phyloP scores from a whole-genome alignment of 352 stramenopile genomes.

The Pythium scleroteichum region DNA sequence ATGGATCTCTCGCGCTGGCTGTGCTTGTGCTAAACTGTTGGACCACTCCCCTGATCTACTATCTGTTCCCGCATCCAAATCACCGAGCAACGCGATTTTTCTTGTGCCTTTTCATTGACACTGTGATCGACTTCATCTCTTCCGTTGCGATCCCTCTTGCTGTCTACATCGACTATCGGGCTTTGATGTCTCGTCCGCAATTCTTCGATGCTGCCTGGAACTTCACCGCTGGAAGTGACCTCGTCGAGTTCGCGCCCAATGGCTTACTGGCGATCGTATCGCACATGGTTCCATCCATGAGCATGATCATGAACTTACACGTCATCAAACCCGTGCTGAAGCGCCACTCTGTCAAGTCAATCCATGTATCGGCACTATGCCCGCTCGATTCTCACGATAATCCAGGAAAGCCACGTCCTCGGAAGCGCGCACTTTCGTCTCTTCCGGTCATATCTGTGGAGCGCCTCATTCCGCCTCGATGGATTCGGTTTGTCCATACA shows the following conservation, averaged over 20 bases:
- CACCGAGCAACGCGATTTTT: constrained; percentile 13
- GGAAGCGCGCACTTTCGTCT: no score
- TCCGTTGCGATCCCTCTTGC: constrained; percentile 9
- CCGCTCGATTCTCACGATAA: no score
- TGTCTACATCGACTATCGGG: constrained; percentile 15
- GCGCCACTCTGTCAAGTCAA: background rate
- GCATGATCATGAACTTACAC: constrained; percentile 13
- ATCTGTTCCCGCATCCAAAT: constrained; percentile 4
- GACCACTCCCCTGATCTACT: constrained; percentile 18
- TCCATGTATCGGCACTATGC: no score
- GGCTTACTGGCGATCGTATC: background rate
- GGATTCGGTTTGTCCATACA: background rate
- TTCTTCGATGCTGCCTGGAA: constrained; percentile 9
- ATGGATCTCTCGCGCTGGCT: constrained; percentile 1
- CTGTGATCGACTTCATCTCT: constrained; percentile 18
- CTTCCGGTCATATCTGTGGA: no score
- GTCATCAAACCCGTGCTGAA: constrained; percentile 15
- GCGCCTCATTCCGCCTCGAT: background rate
- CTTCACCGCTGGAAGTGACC: constrained; percentile 7
- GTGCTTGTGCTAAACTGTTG: constrained; percentile 24
- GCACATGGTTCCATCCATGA: constrained; percentile 3
- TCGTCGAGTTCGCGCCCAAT: constrained; percentile 4
- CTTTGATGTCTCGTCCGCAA: background rate
- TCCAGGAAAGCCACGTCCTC: no score
- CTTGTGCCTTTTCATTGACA: constrained; percentile 15